Evolutionary conservation across 2,329 filamentous ascomycete genomes (phyloP), one percentile per base, ranked within the genome.

Genomic region (Lithohypha guttulata): DNA sequence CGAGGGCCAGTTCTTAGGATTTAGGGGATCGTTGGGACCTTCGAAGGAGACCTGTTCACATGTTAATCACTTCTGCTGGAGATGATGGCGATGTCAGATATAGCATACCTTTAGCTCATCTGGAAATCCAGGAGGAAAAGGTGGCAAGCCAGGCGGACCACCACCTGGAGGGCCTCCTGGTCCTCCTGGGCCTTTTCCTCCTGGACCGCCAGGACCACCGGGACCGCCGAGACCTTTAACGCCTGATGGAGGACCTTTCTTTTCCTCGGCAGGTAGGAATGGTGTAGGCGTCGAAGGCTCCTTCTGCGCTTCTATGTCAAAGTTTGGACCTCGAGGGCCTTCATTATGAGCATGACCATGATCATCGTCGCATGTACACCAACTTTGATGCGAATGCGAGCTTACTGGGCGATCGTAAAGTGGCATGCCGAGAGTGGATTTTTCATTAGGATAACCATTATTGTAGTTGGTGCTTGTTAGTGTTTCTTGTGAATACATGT

Each of bases 1-100:
- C 14, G 57, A 59, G 0, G 63, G 46, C 75, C 77, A 81, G 55
- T 77, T 75, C 43, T 64, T 62, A 1, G 65, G 65, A 32, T 68
- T 66, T 2, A 58, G 54, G 1, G 61, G 63, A 41, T 68, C 65
- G 38, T 75, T 61, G 3, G 72, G 70, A 0, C 71, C 72, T 26
- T 68, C 60, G 71, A 75, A 69, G 14, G 50, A 58, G 13, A 65
- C 58, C 62, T 65, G 34, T 14, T 27, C 21, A 11, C 10, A 34
- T 30, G 39, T 46, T 42, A 44, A 33, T 32, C 74, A n/a, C n/a
- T n/a, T n/a, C n/a, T n/a, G n/a, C n/a, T n/a, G n/a, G n/a, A n/a
- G n/a, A n/a, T n/a, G n/a, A n/a, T n/a, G n/a, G n/a, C n/a, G n/a
- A n/a, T n/a, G 9, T 11, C 11, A 8, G n/a, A 19, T 23, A 18